A percentile compares a stretch with the other conserved stretches of the same genome.
phyloP scores from a whole-genome alignment of 805 yeast genomes.

The Komagataella pastoris region DNA sequence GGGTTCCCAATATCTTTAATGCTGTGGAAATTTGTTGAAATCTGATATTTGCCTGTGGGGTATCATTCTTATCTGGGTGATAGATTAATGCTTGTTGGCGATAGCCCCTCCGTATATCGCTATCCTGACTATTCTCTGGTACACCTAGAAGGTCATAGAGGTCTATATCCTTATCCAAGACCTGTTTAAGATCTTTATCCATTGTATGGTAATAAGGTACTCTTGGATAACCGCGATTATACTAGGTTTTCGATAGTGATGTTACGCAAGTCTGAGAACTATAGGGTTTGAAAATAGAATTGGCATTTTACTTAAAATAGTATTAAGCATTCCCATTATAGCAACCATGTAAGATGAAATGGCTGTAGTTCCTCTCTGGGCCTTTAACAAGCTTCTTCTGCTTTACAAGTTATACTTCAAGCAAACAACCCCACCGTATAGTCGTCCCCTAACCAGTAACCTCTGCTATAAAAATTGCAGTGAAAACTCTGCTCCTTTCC shows the following conservation, averaged over 20 bases:
- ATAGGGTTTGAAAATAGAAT: neutral
- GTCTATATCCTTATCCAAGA: conserved; percentile 2
- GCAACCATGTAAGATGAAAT: neutral
- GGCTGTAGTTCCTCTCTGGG: too few species aligned
- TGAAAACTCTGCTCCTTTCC: neutral
- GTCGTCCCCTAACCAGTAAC: neutral
- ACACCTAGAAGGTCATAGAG: conserved; percentile 4
- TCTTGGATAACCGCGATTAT: neutral
- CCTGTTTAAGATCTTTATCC: conserved; percentile 2
- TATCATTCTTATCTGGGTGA: conserved; percentile 22
- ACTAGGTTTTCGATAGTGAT: neutral
- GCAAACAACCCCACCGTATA: too few species aligned
- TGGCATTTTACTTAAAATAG: too few species aligned
- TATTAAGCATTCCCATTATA: neutral
- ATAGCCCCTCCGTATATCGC: conserved; percentile 14
- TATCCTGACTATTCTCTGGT: neutral
- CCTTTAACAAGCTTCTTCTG: neutral
- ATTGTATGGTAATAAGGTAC: neutral
- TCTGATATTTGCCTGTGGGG: conserved; percentile 12
- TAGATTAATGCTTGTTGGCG: conserved; percentile 15
- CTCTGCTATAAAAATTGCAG: neutral
- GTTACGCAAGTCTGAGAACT: neutral
- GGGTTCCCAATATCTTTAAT: conserved; percentile 10
- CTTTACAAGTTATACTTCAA: neutral
- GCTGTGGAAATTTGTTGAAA: conserved; percentile 16